Evolutionary conservation across 768 basidiomycete species (phyloP), one percentile per base, ranked within the genome.

Genomic region (Russula olivacea): DNA sequence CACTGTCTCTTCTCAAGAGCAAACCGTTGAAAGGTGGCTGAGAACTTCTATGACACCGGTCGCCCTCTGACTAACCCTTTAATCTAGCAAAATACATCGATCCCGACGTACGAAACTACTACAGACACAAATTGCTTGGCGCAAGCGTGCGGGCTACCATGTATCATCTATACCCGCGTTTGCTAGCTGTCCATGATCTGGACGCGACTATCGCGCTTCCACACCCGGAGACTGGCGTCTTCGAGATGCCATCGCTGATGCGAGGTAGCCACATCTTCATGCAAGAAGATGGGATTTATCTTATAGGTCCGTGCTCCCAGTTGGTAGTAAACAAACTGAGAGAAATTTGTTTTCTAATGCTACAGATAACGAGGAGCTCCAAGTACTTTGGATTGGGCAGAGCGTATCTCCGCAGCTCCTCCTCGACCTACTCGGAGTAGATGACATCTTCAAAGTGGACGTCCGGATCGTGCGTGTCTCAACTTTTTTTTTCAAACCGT

Each of bases 91-190:
- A 90, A 17, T 86, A 84, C 68, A 94, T 99, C 54, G 87, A 89
- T 7, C 88, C 93, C n/a, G 97, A 98, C 69, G 93, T 95, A 12
- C 88, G 97, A 56, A 92, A 93, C 68, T 89, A 87, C 70, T 82
- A 88, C 69, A 85, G 87, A 55, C 89, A 94, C 66, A 82, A 84
- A 67, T 78, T 97, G 53, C 80, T 84, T 65, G 83, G 85, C 0
- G 83, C 87, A 78, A 78, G 84, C 57, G 83, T 89, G 11, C 84
- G 88, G 19, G 76, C 77, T 41, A 80, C 88, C 11, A 83, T 96
- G 72, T 84, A 85, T 61, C 79, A 90, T 66, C 81, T 98, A 15
- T 98, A 98, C 74, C 97, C 97, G 7, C 83, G 86, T 23, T 76
- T 98, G 63, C 76, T 98, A 36, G 91, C 94, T 4, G 76, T 98